phyloP scores from a whole-genome alignment of 78 protist genomes.

The Dictyostelium firmibasis region DNA sequence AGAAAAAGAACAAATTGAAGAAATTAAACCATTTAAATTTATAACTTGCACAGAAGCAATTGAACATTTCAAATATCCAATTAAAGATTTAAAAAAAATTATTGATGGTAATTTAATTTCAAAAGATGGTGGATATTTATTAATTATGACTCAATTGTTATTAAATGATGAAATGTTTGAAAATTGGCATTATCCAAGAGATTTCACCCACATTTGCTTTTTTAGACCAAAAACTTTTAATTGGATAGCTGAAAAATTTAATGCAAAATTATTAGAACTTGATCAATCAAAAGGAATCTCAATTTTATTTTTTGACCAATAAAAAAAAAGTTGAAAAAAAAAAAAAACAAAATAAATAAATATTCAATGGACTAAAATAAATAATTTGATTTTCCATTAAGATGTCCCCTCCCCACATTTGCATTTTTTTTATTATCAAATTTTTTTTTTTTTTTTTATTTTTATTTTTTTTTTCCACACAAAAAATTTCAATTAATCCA shows the following conservation, averaged over 20 bases:
- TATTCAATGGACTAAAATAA: no score
- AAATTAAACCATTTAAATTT: conserved; percentile 35
- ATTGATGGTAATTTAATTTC: not conserved
- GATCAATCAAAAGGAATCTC: not conserved
- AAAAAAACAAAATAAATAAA: not conserved
- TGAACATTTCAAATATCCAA: conserved; percentile 57
- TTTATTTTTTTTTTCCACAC: no score
- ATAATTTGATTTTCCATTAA: no score
- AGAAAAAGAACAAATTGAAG: not conserved
- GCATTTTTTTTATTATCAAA: no score
- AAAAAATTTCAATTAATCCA: no score
- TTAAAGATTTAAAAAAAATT: conserved; percentile 12
- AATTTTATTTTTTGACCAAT: not conserved
- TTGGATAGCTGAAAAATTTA: conserved; percentile 37
- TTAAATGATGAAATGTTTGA: conserved; percentile 49
- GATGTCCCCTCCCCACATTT: no score
- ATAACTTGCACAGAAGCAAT: conserved; percentile 76
- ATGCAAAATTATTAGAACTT: not conserved
- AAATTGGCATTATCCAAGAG: conserved; percentile 66
- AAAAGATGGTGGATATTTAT: conserved; percentile 1
- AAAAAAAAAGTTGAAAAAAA: not conserved
- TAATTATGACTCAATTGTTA: conserved; percentile 64
- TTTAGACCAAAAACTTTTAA: conserved; percentile 43
- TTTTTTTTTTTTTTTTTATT: no score
- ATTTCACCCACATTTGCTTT: conserved; percentile 58